A percentile compares a stretch with the other conserved stretches of the same genome.
phyloP scores from a whole-genome alignment of 2,329 filamentous ascomycete species.

The Nemania bipapillata region DNA sequence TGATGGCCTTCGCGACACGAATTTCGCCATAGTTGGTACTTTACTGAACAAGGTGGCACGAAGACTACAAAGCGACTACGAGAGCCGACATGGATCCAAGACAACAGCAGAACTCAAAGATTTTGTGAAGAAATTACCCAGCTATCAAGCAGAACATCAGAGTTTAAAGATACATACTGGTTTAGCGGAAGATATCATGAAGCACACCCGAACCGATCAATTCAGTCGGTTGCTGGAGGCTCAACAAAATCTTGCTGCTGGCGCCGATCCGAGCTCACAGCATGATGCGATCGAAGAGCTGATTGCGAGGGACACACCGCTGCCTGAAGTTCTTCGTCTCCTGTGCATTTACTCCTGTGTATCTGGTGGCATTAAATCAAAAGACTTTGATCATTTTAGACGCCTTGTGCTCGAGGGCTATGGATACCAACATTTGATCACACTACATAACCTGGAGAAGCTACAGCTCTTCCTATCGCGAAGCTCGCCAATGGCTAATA shows the following conservation, averaged over 20 bases:
- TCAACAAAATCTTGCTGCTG: slow-evolving; percentile 93
- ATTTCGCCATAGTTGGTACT: slow-evolving; percentile 93
- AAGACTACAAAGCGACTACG: slow-evolving; percentile 84
- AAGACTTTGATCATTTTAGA: slow-evolving; percentile 90
- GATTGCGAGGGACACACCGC: slow-evolving; percentile 84
- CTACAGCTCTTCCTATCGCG: slow-evolving; percentile 84
- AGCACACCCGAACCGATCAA: slow-evolving; percentile 86
- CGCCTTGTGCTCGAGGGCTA: slow-evolving; percentile 90
- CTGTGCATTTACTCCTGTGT: slow-evolving; percentile 93
- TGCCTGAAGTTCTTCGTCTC: slow-evolving; percentile 83
- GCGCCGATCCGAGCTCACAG: slow-evolving; percentile 86
- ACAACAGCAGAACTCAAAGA: slow-evolving; percentile 91
- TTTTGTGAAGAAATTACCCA: slow-evolving; percentile 92
- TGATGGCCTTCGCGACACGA: slow-evolving; percentile 85
- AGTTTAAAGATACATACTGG: slow-evolving; percentile 92
- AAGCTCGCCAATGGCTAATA: slow-evolving; percentile 79
- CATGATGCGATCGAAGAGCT: slow-evolving; percentile 93
- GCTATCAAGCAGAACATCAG: slow-evolving; percentile 91
- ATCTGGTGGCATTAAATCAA: slow-evolving; percentile 84
- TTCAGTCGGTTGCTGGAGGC: slow-evolving; percentile 91
- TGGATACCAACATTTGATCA: slow-evolving; percentile 92
- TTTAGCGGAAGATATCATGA: slow-evolving; percentile 94
- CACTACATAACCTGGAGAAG: slow-evolving; percentile 87
- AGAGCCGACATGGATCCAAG: slow-evolving; percentile 85
- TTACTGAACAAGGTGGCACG: slow-evolving; percentile 90